Conservation (phyloP, 768 basidiomycete species). For the Lyophyllum semitale region DNA sequence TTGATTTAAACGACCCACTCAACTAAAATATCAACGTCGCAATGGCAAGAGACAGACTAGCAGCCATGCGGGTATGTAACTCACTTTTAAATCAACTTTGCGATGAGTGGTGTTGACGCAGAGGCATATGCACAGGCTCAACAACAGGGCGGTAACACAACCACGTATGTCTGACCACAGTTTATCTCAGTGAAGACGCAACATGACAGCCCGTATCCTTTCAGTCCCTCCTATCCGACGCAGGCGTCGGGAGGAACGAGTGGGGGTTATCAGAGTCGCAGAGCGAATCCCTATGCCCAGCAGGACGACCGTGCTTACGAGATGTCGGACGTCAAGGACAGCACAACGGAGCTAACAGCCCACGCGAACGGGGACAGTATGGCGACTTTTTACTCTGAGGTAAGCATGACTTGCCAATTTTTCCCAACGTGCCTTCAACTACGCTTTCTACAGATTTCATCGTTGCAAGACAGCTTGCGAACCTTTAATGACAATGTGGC, state of each 20-base stretch:
- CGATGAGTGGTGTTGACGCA: constrained; percentile 7
- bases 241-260: constrained; percentile 56
- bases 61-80: constrained; percentile 73
- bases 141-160: constrained; percentile 59
- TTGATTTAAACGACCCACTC: constrained; percentile 19
- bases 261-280: constrained; percentile 45
- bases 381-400: constrained; percentile 76
- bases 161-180: constrained; percentile 40
- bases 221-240: constrained; percentile 67
- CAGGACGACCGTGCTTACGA: constrained; percentile 69
- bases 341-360: constrained; percentile 50
- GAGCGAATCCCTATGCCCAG: constrained; percentile 66
- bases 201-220: constrained; percentile 12
- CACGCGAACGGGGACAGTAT: constrained; percentile 51
- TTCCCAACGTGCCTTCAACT: constrained; percentile 1
- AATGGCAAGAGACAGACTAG: constrained; percentile 91
- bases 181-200: constrained; percentile 1
- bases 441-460: constrained; percentile 56
- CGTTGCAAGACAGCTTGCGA: constrained; percentile 69
- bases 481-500: constrained; percentile 71
- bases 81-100: constrained; percentile 5
- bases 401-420: constrained; percentile 28
- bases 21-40: constrained; percentile 27
- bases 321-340: constrained; percentile 70
- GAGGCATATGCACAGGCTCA: constrained; percentile 52